phyloP scores from a whole-genome alignment of 495 filamentous ascomycete genomes.

The Jackrogersella multiformis region DNA sequence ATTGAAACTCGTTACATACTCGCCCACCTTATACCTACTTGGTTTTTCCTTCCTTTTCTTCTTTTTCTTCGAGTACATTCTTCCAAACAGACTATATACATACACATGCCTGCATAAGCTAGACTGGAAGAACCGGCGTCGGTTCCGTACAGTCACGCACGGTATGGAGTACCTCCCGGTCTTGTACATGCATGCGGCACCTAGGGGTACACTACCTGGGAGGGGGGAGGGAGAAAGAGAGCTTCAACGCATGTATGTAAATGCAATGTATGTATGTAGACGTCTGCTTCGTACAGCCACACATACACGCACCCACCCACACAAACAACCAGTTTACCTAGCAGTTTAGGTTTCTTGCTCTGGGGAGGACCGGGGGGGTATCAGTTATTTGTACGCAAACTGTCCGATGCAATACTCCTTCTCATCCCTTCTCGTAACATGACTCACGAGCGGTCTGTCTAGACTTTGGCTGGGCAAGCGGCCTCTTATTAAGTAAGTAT shows the following conservation, averaged over 20 bases:
- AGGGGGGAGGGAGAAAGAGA: neutral
- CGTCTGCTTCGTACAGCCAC: slow-evolving; percentile 36
- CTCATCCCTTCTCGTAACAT: slow-evolving; percentile 23
- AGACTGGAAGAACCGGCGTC: slow-evolving; percentile 30
- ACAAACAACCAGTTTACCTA: slow-evolving; percentile 28
- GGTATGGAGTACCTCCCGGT: slow-evolving; percentile 26
- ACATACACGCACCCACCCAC: slow-evolving; percentile 35
- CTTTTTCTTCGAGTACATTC: slow-evolving; percentile 26
- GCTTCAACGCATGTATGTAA: neutral
- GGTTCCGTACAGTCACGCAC: slow-evolving; percentile 38
- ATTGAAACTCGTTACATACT: slow-evolving; percentile 31
- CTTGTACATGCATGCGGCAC: neutral
- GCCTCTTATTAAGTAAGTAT: slow-evolving; percentile 14
- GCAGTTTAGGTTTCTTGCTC: slow-evolving; percentile 7
- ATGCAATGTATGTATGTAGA: neutral
- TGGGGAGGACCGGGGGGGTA: slow-evolving; percentile 7
- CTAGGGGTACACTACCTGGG: slow-evolving; percentile 16
- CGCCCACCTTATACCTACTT: slow-evolving; percentile 12
- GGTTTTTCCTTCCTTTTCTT: too few species aligned
- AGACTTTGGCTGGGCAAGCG: slow-evolving; percentile 21
- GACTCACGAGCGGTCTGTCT: slow-evolving; percentile 27
- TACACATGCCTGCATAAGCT: slow-evolving; percentile 33
- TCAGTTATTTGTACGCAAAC: slow-evolving; percentile 19
- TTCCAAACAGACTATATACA: slow-evolving; percentile 32
- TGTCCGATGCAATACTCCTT: slow-evolving; percentile 30